These are phyloP conservation scores for Globisporangium recalcitrans DNA, from an alignment of 352 stramenopile genomes.

Conservation along the genomic window DNA sequence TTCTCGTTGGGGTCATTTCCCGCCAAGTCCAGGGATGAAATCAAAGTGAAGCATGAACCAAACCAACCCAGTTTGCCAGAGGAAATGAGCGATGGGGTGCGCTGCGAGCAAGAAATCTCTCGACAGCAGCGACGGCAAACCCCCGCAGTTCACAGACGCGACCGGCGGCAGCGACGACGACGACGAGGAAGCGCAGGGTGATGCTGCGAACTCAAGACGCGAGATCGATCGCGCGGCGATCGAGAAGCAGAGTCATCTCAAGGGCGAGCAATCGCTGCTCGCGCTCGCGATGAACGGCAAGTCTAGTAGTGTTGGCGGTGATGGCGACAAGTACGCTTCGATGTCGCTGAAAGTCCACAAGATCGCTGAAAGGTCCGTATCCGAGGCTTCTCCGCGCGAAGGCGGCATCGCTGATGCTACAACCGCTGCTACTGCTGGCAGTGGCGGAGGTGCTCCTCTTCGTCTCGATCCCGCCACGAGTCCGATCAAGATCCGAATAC, in stretches of 20 bases:
- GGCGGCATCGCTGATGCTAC: background rate
- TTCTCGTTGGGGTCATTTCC: too few species aligned
- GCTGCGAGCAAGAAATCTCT: constrained; percentile 8
- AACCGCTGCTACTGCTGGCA: background rate
- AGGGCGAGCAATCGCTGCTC: constrained; percentile 16
- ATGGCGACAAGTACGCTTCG: background rate
- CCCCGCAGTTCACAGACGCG: background rate
- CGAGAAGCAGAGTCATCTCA: constrained; percentile 12
- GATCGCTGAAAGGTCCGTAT: background rate
- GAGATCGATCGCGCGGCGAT: constrained; percentile 10
- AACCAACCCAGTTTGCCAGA: background rate
- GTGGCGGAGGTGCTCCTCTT: background rate
- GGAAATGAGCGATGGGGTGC: constrained; percentile 13
- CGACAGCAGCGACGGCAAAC: too few species aligned
- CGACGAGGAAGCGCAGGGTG: background rate
- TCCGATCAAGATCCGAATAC: constrained; percentile 15
- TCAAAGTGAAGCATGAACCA: too few species aligned
- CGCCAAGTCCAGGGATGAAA: too few species aligned
- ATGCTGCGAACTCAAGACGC: background rate
- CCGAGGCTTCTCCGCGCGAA: background rate
- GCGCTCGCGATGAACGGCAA: constrained; percentile 11
- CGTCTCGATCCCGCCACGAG: background rate
- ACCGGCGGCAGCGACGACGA: background rate
- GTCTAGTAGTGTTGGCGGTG: background rate
- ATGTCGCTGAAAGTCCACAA: background rate